Evolutionary conservation across 2,329 filamentous ascomycete genomes (phyloP).

Genomic region (Penicillium janthinellum): DNA sequence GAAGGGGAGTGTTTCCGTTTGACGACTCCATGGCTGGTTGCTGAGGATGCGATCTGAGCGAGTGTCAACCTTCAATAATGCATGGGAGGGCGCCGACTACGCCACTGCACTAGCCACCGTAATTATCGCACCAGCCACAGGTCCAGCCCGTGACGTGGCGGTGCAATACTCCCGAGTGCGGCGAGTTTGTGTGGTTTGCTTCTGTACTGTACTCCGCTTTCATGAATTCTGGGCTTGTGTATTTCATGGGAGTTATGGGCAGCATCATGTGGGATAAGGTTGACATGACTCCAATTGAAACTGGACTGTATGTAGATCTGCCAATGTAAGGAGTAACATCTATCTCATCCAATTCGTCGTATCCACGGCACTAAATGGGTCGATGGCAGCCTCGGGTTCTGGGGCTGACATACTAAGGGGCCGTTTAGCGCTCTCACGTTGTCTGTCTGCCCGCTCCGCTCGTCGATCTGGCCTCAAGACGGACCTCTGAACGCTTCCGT

Average conservation of each 20-base stretch:
- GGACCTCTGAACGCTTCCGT: constrained; percentile 31
- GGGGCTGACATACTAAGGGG: constrained; percentile 23
- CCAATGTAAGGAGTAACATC: not conserved
- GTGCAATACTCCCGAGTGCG: not conserved
- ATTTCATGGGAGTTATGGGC: not conserved
- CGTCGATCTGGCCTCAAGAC: constrained; percentile 42
- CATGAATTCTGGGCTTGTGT: not conserved
- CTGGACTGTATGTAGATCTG: not conserved
- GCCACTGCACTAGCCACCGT: constrained; percentile 7
- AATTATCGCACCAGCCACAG: constrained; percentile 8
- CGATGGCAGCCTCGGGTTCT: not conserved
- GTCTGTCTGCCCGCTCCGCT: constrained; percentile 14
- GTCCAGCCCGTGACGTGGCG: not conserved
- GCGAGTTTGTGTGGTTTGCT: not conserved
- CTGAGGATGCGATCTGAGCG: constrained; percentile 5
- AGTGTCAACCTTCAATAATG: not conserved
- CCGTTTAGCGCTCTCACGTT: constrained; percentile 20
- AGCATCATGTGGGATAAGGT: not conserved
- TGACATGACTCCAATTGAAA: not conserved
- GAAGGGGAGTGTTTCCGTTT: constrained; percentile 43
- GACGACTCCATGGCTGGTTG: constrained; percentile 42
- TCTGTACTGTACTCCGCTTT: not conserved
- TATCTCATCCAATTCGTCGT: not conserved
- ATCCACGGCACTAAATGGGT: not conserved
- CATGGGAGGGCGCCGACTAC: not conserved